Base-by-base conservation (phyloP, 495 filamentous ascomycete genomes). In the Penicillium lagena region DNA sequence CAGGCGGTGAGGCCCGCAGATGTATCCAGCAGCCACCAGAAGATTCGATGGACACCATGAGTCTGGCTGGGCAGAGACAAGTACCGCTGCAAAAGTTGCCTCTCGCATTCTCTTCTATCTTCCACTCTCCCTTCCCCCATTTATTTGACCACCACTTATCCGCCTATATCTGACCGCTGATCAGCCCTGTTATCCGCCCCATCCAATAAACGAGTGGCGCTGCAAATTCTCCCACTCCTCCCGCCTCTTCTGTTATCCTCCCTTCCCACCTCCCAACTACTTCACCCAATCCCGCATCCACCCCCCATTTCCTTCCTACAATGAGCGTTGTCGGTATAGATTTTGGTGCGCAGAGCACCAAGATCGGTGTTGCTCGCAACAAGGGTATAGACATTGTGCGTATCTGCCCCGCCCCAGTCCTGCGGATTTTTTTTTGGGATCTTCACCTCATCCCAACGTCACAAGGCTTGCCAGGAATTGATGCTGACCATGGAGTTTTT, bases 301-400 rank as follows among this genome's bases (percentile, higher is more conserved):
- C 45, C 47, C 45, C 42, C 36, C 40, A 48, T 49, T 46, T 53
- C 38, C 43, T 54, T 47, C 55, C 58, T 58, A 78, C 60, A 62
- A 87, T 87, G 83, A 78, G 72, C 68, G 84, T 88, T 60, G 83
- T 88, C 52, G 90, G 93, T 62, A 82, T 95, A 59, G 93, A 99
- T 81, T 85, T 99, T 71, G 93, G 93, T 72, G 87, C 90, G 28
- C 86, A 95, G 59, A 96, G 94, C 76, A 96, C 91, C 52, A 91
- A 95, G 60, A 86, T 97, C 67, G 94, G 93, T 62, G 93, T 97
- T 66, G 91, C 93, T 53, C 77, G 91, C 62, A 97, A 97, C 67
- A 86, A 95, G 60, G 93, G 93, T 76, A 95, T 98, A 64, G 93
- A 99, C 78, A 95, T 99, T 67, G 91, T 96, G 82, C 58, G 90